phyloP scores from a whole-genome alignment of 208 protist species.

The Leishmania martiniquensis region DNA sequence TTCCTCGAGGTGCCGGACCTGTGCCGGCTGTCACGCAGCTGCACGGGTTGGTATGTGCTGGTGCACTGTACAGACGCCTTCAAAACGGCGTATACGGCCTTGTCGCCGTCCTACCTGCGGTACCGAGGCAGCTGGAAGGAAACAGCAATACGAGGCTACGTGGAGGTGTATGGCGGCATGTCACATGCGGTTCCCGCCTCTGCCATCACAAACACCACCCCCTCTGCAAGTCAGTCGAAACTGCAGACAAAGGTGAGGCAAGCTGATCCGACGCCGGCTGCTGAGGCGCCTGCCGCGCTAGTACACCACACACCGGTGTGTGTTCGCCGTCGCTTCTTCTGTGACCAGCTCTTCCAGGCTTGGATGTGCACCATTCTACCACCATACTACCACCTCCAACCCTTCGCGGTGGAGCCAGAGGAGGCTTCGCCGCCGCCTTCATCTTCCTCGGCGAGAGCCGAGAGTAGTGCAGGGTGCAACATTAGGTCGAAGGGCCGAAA shows the following conservation, averaged over 20 bases:
- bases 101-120: conserved; percentile 58
- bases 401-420: conserved; percentile 3
- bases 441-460: not conserved
- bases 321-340: conserved; percentile 70
- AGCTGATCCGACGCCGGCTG: not conserved
- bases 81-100: conserved; percentile 68
- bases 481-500: not conserved
- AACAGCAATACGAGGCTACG: conserved; percentile 68
- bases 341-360: conserved; percentile 85
- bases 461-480: not conserved
- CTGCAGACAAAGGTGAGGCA: not conserved
- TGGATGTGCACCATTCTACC: conserved; percentile 92
- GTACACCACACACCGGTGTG: conserved; percentile 54
- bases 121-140: conserved; percentile 81
- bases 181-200: not conserved
- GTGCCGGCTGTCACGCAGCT: conserved; percentile 69
- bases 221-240: conserved; percentile 11
- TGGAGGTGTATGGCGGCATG: conserved; percentile 6
- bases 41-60: conserved; percentile 84
- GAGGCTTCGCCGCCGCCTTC: not conserved
- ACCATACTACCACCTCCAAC: conserved; percentile 65
- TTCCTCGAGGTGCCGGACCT: conserved; percentile 69
- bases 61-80: conserved; percentile 83
- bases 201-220: not conserved
- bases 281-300: not conserved